Conservation (phyloP, 2,329 filamentous ascomycete species). For the Curvularia lunata region DNA sequence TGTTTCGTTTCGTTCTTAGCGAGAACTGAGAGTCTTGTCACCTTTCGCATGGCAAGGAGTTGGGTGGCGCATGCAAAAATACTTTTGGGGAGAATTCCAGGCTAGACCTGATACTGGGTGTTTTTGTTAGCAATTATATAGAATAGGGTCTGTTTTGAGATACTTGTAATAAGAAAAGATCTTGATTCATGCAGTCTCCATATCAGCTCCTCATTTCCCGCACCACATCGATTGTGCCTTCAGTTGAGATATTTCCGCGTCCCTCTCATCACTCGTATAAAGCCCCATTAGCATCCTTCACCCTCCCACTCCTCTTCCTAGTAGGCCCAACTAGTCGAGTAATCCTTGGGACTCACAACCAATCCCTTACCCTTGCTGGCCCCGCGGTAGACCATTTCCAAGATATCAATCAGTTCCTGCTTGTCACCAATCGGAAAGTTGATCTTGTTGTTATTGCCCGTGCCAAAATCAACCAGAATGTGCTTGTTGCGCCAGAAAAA, state of each 20-base stretch:
- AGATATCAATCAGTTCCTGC: slow-evolving; percentile 96
- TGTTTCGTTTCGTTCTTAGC: slow-evolving; percentile 22
- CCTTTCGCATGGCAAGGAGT: slow-evolving; percentile 21
- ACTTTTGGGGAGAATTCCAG: neutral
- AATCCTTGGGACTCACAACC: slow-evolving; percentile 89
- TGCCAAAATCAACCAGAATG: slow-evolving; percentile 56
- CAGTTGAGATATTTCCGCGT: neutral
- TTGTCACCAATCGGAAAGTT: slow-evolving; percentile 94
- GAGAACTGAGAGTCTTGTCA: slow-evolving; percentile 8
- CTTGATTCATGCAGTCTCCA: neutral
- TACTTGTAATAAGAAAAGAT: slow-evolving; percentile 1
- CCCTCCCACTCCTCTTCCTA: slow-evolving; percentile 1
- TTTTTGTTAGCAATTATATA: neutral
- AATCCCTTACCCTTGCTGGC: slow-evolving; percentile 95
- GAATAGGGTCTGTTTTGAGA: neutral
- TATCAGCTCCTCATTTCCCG: too few species aligned
- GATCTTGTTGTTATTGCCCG: slow-evolving; percentile 96
- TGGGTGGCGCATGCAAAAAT: slow-evolving; percentile 8
- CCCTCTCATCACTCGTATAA: neutral
- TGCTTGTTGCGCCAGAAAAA: slow-evolving; percentile 75
- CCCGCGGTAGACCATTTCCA: slow-evolving; percentile 93
- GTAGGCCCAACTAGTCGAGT: slow-evolving; percentile 67
- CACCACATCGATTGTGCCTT: neutral
- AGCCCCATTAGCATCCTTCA: neutral
- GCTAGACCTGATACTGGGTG: neutral